Base-by-base conservation (phyloP, 495 filamentous ascomycete genomes). In the Daldinia grandis region DNA sequence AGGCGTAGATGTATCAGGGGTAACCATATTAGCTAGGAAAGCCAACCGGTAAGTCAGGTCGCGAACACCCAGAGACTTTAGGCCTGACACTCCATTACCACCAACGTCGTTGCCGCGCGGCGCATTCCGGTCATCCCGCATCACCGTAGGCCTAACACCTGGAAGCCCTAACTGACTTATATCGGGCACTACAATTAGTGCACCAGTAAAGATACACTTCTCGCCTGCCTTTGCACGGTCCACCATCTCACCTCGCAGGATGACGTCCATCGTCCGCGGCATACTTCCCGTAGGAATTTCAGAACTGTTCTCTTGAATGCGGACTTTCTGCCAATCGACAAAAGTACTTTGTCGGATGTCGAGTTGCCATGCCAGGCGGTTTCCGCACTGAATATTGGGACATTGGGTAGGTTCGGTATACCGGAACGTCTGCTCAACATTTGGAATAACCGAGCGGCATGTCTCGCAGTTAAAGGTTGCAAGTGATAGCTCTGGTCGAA, bases 201-300 rank as follows among this genome's bases (percentile, higher is more conserved):
- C 93, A 50, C 95, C 95, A 0, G 95, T 98, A 76, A 99, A 99
- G 69, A 98, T 92, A 72, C 94, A 98, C 74, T 96, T 97, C 80
- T 99, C 96, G 66, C 95, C 95, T 27, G 95, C 96, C 80, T 98
- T 98, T 21, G 94, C 93, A 35, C 95, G 89, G 73, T 99, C 95
- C 2, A 99, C 95, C 81, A 98, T 97, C 80, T 99, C 95, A 64
- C 96, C 96, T 65, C 96, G 88, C n/a, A 99, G 81, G 71, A 99
- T 97, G 24, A 99, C 89, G 73, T 99, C 95, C 89, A 99, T 93
- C 4, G 95, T 99, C 44, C 95, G 88, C 3, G 95, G 95, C 95
- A 99, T 99, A 80, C 93, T 97, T 42, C 95, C 95, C 1, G 95
- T 99, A 0, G 95, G 95, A 53, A 99, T 99, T 78, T 99, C 95